Conservation (phyloP, 805 yeast species). For the Scheffersomyces stipitis region DNA sequence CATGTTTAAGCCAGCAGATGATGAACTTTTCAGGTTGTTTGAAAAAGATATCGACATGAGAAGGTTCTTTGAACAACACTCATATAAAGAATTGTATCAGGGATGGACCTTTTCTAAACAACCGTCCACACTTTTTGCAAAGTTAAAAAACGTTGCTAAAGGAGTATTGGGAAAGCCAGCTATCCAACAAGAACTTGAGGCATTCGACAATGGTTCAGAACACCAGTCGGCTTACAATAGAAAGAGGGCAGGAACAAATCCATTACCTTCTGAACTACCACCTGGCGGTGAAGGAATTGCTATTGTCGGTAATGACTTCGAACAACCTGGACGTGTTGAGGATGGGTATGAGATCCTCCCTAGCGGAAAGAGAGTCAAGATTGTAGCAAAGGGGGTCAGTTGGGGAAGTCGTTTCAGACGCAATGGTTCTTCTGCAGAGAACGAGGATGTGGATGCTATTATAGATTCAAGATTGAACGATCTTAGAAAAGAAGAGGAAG, state of each 20-base stretch:
- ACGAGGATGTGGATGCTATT: slow-evolving; percentile 53
- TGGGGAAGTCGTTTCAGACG: slow-evolving; percentile 41
- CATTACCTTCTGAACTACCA: slow-evolving; percentile 48
- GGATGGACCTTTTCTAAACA: slow-evolving; percentile 73
- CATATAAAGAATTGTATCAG: slow-evolving; percentile 71
- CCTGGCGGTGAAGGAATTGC: slow-evolving; percentile 44
- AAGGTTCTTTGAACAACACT: slow-evolving; percentile 66
- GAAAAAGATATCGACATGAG: slow-evolving; percentile 72
- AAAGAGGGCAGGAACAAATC: slow-evolving; percentile 49
- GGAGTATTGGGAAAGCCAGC: slow-evolving; percentile 17
- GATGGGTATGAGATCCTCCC: slow-evolving; percentile 62
- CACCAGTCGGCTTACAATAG: slow-evolving; percentile 36
- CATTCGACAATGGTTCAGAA: slow-evolving; percentile 3
- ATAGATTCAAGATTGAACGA: slow-evolving; percentile 47
- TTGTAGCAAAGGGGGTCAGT: slow-evolving; percentile 19
- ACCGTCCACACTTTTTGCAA: slow-evolving; percentile 22
- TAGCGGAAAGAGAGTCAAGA: slow-evolving; percentile 65
- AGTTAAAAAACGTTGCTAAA: slow-evolving; percentile 9
- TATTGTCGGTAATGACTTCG: slow-evolving; percentile 26
- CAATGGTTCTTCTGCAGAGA: slow-evolving; percentile 20
- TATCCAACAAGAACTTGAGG: neutral
- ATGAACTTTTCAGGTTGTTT: slow-evolving; percentile 73
- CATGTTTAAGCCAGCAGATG: slow-evolving; percentile 65
- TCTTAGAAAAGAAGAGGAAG: slow-evolving; percentile 10
- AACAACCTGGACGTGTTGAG: slow-evolving; percentile 22